Evolutionary conservation across 371 early-diverging fungal species (phyloP), one percentile per base, ranked within the genome.

Genomic region (Rhizomucor pusillus): DNA sequence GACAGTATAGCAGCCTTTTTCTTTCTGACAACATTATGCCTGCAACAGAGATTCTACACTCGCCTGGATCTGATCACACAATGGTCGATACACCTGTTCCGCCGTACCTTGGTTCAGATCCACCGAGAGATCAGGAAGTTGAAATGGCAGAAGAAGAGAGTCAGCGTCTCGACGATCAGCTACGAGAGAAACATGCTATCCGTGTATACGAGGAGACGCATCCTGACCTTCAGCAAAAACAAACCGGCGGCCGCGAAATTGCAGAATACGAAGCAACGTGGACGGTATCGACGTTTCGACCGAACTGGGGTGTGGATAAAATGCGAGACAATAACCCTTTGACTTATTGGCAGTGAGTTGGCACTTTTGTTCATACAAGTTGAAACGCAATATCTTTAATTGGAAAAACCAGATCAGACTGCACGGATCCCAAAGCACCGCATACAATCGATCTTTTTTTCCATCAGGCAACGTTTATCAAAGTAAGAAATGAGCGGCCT

Each of bases 261-360:
- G 79, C 80, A 0, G 65, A 69, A 5, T 50, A 66, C 35, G 73
- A 73, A 41, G 86, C 84, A 0, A 64, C 63, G 1, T 90, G 92
- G 90, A 70, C 84, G 5, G 82, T 90, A 4, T 91, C 93, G 11
- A 78, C 90, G 1, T 81, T 69, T 63, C 89, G 90, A 54, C 70
- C 73, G 4, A 85, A 82, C 35, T 85, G 79, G 65, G 90, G 90
- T 0, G 74, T 87, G 4, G 71, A 80, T 6, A 69, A 85, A 34
- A 73, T 94, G 18, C 75, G 80, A 20, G 90, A 92, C 67, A 76
- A 77, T 37, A 77, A 78, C 54, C 63, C 82, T 14, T 82, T 86
- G 39, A 90, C 91, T 0, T 94, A 83, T 62, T 94, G 95, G 95
- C 94, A 93, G 87, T 89, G 70, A 61, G 69, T 16, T 14, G 19